These are phyloP conservation scores for Pichia paraexigua DNA, from an alignment of 805 yeast species.

Conservation along the genomic window DNA sequence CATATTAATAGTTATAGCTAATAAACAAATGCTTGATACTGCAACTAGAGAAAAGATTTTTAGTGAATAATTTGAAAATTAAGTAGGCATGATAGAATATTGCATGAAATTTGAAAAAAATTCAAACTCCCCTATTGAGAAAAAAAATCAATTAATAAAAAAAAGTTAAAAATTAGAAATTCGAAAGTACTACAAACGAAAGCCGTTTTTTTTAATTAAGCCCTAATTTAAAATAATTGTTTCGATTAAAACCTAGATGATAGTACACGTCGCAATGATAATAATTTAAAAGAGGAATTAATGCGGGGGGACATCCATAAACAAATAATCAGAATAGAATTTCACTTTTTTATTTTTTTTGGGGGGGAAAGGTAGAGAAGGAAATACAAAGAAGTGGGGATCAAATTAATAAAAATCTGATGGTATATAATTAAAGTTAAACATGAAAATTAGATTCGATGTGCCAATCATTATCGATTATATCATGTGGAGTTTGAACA, in stretches of 20 bases:
- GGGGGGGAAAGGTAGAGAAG: too few species aligned
- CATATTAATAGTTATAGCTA: not conserved
- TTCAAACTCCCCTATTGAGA: not conserved
- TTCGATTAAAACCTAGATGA: too few species aligned
- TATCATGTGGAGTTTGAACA: slow-evolving; percentile 8
- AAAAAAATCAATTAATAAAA: not conserved
- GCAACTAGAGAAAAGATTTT: not conserved
- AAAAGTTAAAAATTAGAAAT: not conserved
- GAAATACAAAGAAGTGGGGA: not conserved
- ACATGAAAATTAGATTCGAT: slow-evolving; percentile 12
- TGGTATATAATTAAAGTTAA: not conserved
- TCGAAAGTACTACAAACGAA: too few species aligned
- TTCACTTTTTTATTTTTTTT: not conserved
- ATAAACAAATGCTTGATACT: not conserved
- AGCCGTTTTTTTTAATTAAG: too few species aligned
- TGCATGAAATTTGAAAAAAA: too few species aligned
- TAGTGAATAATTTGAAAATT: not conserved
- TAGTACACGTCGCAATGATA: too few species aligned
- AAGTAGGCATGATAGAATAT: not conserved
- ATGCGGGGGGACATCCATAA: too few species aligned
- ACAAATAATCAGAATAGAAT: not conserved
- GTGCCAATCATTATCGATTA: slow-evolving; percentile 16
- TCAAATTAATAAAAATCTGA: not conserved
- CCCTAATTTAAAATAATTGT: too few species aligned
- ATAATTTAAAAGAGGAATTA: too few species aligned